Percentiles rank a stretch among this genome's conserved stretches.
Evolutionary conservation across 805 yeast species (phyloP).

Genomic region (Aciculoconidium aculeatum): DNA sequence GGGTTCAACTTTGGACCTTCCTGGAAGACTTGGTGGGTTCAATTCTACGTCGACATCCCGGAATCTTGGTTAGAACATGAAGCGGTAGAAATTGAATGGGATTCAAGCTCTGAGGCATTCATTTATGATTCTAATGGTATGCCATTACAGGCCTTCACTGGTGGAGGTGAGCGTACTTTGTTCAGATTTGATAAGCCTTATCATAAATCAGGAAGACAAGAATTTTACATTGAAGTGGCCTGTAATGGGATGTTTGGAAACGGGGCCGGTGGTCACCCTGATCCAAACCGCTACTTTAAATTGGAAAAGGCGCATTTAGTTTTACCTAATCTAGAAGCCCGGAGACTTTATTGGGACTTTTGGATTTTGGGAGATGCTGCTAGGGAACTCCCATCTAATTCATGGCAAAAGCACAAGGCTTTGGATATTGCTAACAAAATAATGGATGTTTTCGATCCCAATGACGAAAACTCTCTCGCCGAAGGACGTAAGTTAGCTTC

Average conservation of each 20-base stretch:
- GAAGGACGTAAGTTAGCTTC: slow-evolving; percentile 64
- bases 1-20: slow-evolving; percentile 88
- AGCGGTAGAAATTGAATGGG: slow-evolving; percentile 71
- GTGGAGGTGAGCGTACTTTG: slow-evolving; percentile 75
- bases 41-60: slow-evolving; percentile 61
- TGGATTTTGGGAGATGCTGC: slow-evolving; percentile 91
- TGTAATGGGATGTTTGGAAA: slow-evolving; percentile 92
- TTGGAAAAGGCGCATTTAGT: slow-evolving; percentile 70
- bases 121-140: slow-evolving; percentile 61
- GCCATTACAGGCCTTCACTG: slow-evolving; percentile 81
- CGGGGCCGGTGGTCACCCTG: slow-evolving; percentile 62
- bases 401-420: slow-evolving; percentile 83
- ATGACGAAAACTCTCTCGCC: slow-evolving; percentile 49
- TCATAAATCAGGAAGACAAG: slow-evolving; percentile 45
- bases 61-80: slow-evolving; percentile 47
- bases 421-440: slow-evolving; percentile 73
- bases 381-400: slow-evolving; percentile 67
- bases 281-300: slow-evolving; percentile 65
- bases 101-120: slow-evolving; percentile 80
- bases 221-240: slow-evolving; percentile 79
- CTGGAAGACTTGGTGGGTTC: slow-evolving; percentile 97
- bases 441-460: slow-evolving; percentile 77
- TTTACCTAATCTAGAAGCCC: slow-evolving; percentile 74
- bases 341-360: slow-evolving; percentile 72
- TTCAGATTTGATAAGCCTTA: slow-evolving; percentile 52